Base-by-base conservation (phyloP, 306 rosid genomes). In the Aeschynomene evenia region DNA sequence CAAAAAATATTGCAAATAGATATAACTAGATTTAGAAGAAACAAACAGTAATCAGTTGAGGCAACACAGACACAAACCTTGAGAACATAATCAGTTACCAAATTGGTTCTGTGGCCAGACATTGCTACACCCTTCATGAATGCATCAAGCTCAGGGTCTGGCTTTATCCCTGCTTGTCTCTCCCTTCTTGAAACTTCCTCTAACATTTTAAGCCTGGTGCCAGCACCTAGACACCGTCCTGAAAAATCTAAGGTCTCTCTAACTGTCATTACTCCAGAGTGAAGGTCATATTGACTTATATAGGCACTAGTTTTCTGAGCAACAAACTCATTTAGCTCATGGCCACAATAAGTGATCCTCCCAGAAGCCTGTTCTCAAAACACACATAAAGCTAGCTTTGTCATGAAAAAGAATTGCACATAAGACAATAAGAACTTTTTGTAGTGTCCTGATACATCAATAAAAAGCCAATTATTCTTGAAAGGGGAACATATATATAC, bases 281-380 rank as follows among this genome's bases (percentile, higher is more conserved):
- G 92, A 42, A 70, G 55, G 45, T 80, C 84, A n/a, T 80, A 66
- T 54, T 80, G 81, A 22, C 78, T 45, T 4, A 80, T 75, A 14
- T 80, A 80, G 11, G 81, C 84, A 75, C 74, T 54, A 4, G 84
- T 80, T 50, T 61, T 79, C 11, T 10, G 66, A 50, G 70, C 81
- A 37, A 90, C 80, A 76, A 87, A 85, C 70, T 87, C 94, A 31
- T 68, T 22, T 4, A 87, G 34, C 63, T 85, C 89, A 77, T 90
- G 89, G 1, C 94, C 96, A 70, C 96, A 90, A 14, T 90, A 90
- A 4, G 84, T 84, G 61, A 90, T 77, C 53, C 77, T 79, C 66
- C 96, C 96, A 16, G 77, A 68, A 20, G 46, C 71, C 96, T 89
- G 79, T 23, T 68, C 16, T 50, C n/a, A 33, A n/a, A n/a, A n/a